These are phyloP conservation scores for Salvia splendens DNA, from an alignment of 257 asterid species.

Conservation along the genomic window DNA sequence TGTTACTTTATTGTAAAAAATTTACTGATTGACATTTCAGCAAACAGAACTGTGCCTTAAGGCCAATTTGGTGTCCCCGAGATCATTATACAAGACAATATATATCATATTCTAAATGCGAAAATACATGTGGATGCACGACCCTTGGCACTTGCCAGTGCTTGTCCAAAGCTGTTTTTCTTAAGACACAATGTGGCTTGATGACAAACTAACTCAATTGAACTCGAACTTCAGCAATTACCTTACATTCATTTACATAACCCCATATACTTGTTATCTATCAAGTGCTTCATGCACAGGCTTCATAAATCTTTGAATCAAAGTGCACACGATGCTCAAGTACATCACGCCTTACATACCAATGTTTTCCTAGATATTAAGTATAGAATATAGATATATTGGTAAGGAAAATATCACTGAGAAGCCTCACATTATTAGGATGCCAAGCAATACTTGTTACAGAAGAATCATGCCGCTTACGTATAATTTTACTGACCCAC, in stretches of 20 bases:
- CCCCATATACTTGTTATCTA: slow-evolving; percentile 7
- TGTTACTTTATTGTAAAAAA: not conserved
- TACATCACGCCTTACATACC: slow-evolving; percentile 5
- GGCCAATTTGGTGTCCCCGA: not conserved
- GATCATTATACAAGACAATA: slow-evolving; percentile 9
- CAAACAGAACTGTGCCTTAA: slow-evolving; percentile 14
- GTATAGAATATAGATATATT: slow-evolving; percentile 9
- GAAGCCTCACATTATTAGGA: slow-evolving; percentile 82
- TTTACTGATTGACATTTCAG: slow-evolving; percentile 3
- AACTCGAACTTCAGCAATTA: slow-evolving; percentile 16
- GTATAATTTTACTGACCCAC: slow-evolving; percentile 99
- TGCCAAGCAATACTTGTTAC: slow-evolving; percentile 98
- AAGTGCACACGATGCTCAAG: slow-evolving; percentile 16
- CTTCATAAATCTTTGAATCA: slow-evolving; percentile 3
- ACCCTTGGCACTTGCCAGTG: not conserved
- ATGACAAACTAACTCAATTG: slow-evolving; percentile 22
- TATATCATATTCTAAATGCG: not conserved
- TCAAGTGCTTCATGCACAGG: slow-evolving; percentile 11
- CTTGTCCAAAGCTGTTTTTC: not conserved
- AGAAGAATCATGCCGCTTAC: slow-evolving; percentile 97
- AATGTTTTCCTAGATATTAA: not conserved
- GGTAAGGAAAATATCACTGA: slow-evolving; percentile 20
- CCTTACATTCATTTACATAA: slow-evolving; percentile 11
- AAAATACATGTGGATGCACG: slow-evolving; percentile 14
- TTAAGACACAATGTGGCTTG: slow-evolving; percentile 13